These are phyloP conservation scores for Pythium plurisporium DNA, from an alignment of 352 stramenopile genomes.

Conservation along the genomic window DNA sequence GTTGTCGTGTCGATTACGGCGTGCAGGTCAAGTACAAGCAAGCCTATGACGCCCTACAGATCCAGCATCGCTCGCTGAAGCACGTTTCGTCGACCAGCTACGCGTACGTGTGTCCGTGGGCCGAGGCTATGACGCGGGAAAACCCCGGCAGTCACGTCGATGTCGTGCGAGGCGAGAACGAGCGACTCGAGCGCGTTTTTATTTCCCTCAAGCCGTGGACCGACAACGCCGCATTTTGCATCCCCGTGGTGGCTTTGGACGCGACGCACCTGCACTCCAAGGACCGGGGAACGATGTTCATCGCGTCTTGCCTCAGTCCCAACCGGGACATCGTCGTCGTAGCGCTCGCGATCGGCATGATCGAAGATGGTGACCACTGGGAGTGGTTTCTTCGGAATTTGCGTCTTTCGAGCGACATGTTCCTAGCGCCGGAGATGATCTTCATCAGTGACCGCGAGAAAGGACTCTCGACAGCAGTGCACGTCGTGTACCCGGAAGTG, in stretches of 20 bases:
- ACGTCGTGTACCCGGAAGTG: background rate
- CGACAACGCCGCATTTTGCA: constrained; percentile 5
- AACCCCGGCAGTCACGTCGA: constrained; percentile 8
- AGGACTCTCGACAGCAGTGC: constrained; percentile 2
- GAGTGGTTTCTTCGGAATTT: constrained; percentile 12
- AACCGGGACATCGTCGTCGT: constrained; percentile 16
- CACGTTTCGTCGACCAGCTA: background rate
- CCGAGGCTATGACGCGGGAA: background rate
- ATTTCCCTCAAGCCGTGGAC: constrained; percentile 2
- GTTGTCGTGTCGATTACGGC: constrained; percentile 5
- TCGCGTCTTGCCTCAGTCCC: background rate
- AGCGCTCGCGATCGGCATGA: constrained; percentile 1
- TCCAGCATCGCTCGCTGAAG: background rate
- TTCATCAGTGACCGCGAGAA: constrained; percentile 15
- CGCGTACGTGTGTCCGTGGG: constrained; percentile 7
- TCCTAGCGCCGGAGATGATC: background rate
- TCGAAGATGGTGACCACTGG: constrained; percentile 13
- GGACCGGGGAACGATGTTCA: constrained; percentile 1
- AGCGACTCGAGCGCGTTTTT: background rate
- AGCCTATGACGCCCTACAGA: background rate
- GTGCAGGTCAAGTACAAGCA: constrained; percentile 5
- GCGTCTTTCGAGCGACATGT: background rate
- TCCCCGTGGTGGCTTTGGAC: constrained; percentile 6
- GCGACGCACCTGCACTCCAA: background rate
- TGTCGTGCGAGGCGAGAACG: background rate